These are phyloP conservation scores for Lichtheimia ornata DNA, from an alignment of 371 early-diverging fungal genomes.

Conservation along the genomic window DNA sequence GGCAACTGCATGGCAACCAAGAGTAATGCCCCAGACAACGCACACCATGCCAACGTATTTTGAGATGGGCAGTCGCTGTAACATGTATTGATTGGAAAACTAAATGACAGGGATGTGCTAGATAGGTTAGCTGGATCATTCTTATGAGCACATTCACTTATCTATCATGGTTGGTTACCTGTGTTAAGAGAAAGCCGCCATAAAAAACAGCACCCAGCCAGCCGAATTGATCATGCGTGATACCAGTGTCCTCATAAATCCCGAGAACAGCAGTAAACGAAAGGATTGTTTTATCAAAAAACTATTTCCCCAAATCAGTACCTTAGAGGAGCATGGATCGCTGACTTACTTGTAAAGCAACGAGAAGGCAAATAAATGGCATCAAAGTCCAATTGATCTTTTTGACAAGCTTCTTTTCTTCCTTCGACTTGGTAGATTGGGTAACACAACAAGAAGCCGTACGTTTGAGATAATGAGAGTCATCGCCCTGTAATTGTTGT, in stretches of 20 bases:
- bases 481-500: too few relatives aligned
- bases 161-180: conserved; percentile 12
- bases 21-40: conserved; percentile 22
- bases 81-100: conserved; percentile 28
- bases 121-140: neutral
- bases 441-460: neutral
- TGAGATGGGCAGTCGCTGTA: conserved; percentile 28
- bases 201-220: conserved; percentile 35
- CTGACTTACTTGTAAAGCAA: conserved; percentile 12
- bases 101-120: neutral
- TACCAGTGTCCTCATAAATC: conserved; percentile 21
- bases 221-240: conserved; percentile 19
- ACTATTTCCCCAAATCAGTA: conserved; percentile 10
- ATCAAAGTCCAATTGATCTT: conserved; percentile 16
- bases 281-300: conserved; percentile 30
- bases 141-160: neutral
- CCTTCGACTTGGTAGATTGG: neutral
- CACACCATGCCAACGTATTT: conserved; percentile 27
- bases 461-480: too few relatives aligned
- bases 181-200: conserved; percentile 27
- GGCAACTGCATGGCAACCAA: conserved; percentile 20
- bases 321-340: too few relatives aligned
- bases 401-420: conserved; percentile 13
- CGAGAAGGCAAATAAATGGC: conserved; percentile 9
- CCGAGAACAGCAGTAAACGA: conserved; percentile 31